A percentile compares a stretch with the other conserved stretches of the same genome.
phyloP scores from a whole-genome alignment of 176 grass and related monocot genomes.

The Carex littledalei region DNA sequence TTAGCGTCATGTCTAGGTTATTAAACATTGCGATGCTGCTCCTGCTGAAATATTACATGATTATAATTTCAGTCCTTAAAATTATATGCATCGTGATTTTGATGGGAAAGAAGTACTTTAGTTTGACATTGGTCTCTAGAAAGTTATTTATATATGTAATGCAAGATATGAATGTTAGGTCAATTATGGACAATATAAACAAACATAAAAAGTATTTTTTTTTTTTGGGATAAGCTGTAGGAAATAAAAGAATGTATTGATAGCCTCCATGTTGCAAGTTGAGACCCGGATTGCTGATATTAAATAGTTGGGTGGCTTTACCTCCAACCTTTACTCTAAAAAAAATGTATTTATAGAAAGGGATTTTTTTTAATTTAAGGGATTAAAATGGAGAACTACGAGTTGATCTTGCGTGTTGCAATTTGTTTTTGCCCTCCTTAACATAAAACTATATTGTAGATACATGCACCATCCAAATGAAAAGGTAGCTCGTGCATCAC shows the following conservation, averaged over 20 bases:
- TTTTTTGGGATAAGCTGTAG: background rate
- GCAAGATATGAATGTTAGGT: background rate
- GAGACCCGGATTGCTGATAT: too few species aligned
- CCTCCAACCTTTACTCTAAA: background rate
- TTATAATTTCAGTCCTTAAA: background rate
- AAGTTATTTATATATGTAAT: background rate
- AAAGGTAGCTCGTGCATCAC: constrained; percentile 74
- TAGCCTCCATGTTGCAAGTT: background rate
- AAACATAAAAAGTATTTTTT: background rate
- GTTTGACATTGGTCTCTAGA: background rate
- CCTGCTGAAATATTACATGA: background rate
- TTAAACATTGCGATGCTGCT: background rate
- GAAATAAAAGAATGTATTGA: background rate
- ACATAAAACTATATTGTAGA: constrained; percentile 36
- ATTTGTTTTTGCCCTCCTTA: constrained; percentile 34
- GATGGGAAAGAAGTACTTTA: background rate
- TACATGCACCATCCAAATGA: constrained; percentile 93
- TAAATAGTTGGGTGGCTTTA: too few species aligned
- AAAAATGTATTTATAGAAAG: background rate
- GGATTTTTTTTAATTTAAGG: background rate
- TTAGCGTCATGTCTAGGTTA: background rate
- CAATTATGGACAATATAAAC: background rate
- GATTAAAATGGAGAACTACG: background rate
- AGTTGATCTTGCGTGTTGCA: background rate
- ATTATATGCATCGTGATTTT: background rate